Base-by-base conservation (phyloP, 1,139 yeast genomes). In the Kodamaea ohmeri region DNA sequence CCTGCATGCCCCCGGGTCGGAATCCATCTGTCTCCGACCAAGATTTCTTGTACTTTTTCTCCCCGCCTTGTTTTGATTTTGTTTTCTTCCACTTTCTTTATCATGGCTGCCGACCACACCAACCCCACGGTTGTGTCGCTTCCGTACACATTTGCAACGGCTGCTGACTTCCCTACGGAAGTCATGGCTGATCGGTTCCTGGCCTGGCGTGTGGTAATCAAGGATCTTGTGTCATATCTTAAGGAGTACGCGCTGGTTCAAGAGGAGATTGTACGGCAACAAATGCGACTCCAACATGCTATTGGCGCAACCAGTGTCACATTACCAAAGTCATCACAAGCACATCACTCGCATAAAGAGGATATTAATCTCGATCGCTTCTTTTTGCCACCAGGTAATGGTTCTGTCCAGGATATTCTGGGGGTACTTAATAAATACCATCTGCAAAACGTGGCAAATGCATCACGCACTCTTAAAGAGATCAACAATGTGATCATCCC, bases 211-310 rank as follows among this genome's bases (percentile, higher is more conserved):
- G 73, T 77, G 38, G 77, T 90, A 38, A 81, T 89, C 43, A 79
- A 82, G 42, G 83, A 90, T 26, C 63, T 92, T 41, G 73, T 86
- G 19, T 76, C 72, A 38, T 92, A 92, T 57, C 69, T 90, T 46
- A 76, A 75, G 47, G 96, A 89, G 52, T 84, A 82, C 35, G 87
- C 88, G 11, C 76, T 84, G 14, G 92, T 86, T 34, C 94, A 88
- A 57, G 96, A 89, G 55, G 96, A 88, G 54, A 77, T 85, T 17
- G 82, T 86, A 25, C 76, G 95, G 44, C 95, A 87, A 54, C 95
- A 88, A 57, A 68, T 80, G 39, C 70, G 96, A 37, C 70, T 90
- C 33, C 87, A 86, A 48, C 90, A 87, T 58, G 87, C 95, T 6
- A 82, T 87, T 20, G 73, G 74, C 3, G 54, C 60, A 11, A 51